Evolutionary conservation across 2,329 filamentous ascomycete genomes (phyloP).

Genomic region (Sphaerulina musiva): DNA sequence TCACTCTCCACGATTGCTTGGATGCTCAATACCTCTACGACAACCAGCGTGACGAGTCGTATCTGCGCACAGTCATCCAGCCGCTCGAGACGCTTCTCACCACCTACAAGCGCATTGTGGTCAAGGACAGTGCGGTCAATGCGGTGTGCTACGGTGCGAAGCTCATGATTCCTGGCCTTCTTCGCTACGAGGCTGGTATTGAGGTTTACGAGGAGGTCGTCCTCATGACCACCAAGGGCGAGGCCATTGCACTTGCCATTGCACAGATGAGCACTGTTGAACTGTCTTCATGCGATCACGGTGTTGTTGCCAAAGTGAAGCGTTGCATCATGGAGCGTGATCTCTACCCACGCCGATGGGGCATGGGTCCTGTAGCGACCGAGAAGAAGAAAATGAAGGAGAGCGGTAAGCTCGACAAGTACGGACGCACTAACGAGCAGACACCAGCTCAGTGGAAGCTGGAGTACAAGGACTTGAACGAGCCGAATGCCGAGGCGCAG

Average conservation of each 20-base stretch:
- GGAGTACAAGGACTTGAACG: conserved; percentile 85
- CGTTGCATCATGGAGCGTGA: conserved; percentile 99
- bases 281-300: conserved; percentile 93
- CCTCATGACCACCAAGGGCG: conserved; percentile 97
- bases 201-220: conserved; percentile 95
- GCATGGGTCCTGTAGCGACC: conserved; percentile 80
- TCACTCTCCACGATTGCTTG: conserved; percentile 89
- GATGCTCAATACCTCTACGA: conserved; percentile 96
- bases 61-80: conserved; percentile 82
- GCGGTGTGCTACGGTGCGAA: conserved; percentile 98
- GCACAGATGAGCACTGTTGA: conserved; percentile 98
- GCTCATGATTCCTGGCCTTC: conserved; percentile 93
- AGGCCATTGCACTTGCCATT: conserved; percentile 93
- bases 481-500: conserved; percentile 36
- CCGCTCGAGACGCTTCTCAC: conserved; percentile 88
- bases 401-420: conserved; percentile 97
- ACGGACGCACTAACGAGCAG: conserved; percentile 80
- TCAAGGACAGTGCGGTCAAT: conserved; percentile 95
- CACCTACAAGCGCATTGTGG: conserved; percentile 91
- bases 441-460: conserved; percentile 90
- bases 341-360: conserved; percentile 94
- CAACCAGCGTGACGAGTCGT: conserved; percentile 90
- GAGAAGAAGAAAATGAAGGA: conserved; percentile 99
- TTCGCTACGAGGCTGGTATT: conserved; percentile 86
- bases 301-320: conserved; percentile 97